Base-by-base conservation (phyloP, 1,139 yeast species). In the Kazachstania sp. region DNA sequence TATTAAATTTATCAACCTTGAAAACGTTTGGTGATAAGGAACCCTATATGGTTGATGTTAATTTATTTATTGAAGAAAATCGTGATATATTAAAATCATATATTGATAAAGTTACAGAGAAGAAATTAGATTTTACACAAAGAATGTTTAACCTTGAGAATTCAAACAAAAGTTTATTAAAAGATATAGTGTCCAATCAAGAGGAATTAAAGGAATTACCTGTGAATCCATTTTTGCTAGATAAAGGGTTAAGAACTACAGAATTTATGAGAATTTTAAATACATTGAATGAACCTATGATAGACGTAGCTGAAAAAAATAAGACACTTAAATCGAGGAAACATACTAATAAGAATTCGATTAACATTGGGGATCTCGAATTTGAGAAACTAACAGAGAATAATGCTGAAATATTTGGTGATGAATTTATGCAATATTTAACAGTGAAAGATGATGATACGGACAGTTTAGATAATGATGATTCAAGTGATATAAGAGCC, bases 1-100 rank as follows among this genome's bases (percentile, higher is more conserved):
- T 90, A 39, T 76, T 88, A 63, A 85, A 86, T 42, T 74, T 90
- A 53, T 88, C 96, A 1, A 90, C 85, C 55, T 69, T 95, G 43
- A 80, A 81, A 37, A 68, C 69, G 44, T 87, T 92, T 64, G 87
- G 83, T 61, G 53, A 86, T 46, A 90, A 88, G 60, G 97, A 90
- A 60, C 87, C 94, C 0, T 87, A 83, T 71, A 71, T 92, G 68
- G 72, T 77, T 29, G 72, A 71, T 32, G 74, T 90, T 79, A 90
- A 90, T 63, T 54, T 52, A 2, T 88, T 90, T 56, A 72, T 90
- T 41, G 71, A 72, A 2, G 69, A 68, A 18, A 83, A 84, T 58
- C 74, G 74, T 48, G 66, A 60, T 0, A 87, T 86, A 54, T 69
- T 90, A 13, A 60, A 71, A 30, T 80, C 78, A 37, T 90, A 86